Conservation (phyloP, 257 asterid genomes). For the Primulina eburnea region DNA sequence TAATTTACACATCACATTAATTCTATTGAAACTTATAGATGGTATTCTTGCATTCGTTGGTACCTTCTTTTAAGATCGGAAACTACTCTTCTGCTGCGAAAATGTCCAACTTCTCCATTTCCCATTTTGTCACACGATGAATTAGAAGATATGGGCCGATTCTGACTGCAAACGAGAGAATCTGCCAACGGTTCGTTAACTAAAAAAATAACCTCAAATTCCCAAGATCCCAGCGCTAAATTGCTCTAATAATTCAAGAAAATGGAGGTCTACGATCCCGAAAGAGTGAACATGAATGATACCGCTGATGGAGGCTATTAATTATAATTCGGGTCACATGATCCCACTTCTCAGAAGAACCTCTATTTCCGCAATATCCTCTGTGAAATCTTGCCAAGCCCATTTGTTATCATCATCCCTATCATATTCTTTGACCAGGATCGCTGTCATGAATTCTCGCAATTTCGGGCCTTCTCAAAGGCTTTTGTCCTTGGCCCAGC, state of each 20-base stretch:
- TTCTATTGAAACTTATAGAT: no score
- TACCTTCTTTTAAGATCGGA: no score
- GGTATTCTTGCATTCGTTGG: no score
- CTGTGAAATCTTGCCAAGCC: constrained; percentile 15
- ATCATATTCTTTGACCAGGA: constrained; percentile 34
- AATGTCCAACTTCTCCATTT: no score
- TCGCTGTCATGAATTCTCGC: constrained; percentile 44
- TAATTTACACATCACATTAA: no score
- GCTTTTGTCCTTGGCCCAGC: constrained; percentile 63
- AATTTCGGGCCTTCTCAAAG: constrained; percentile 34
- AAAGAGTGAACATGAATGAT: neutral
- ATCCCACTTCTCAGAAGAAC: constrained; percentile 46
- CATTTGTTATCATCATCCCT: constrained; percentile 23
- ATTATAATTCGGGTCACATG: constrained; percentile 32
- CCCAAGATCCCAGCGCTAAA: neutral
- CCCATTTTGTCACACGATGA: no score
- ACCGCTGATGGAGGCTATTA: neutral
- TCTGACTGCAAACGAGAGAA: no score
- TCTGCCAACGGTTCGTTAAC: no score
- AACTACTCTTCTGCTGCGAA: no score
- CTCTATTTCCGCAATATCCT: constrained; percentile 31
- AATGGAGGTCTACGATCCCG: neutral
- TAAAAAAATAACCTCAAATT: no score
- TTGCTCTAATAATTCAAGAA: neutral
- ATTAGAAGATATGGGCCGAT: no score